Percentiles rank a stretch among this genome's conserved stretches.
These are phyloP conservation scores for Fragaria iinumae DNA, from an alignment of 306 rosid species.

Conservation along the genomic window DNA sequence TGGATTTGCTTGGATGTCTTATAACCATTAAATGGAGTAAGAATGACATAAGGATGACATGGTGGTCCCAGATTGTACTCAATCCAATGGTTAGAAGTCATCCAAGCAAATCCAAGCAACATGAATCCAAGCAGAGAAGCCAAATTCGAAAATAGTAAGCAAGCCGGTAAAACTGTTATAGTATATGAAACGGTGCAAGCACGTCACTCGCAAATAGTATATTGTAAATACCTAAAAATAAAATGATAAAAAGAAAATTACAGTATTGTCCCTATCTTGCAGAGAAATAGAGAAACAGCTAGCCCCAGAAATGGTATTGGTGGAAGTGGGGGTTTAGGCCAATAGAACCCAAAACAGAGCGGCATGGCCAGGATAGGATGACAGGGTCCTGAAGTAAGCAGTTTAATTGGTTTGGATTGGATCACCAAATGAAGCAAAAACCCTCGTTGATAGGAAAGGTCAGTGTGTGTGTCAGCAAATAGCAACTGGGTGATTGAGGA, in stretches of 20 bases:
- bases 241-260: not conserved
- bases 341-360: not conserved
- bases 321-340: not conserved
- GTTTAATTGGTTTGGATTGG: not conserved
- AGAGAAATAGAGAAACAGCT: not conserved
- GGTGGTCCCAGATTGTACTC: no score
- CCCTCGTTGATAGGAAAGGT: conserved; percentile 8
- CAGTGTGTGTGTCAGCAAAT: not conserved
- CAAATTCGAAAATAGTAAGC: no score
- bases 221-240: not conserved
- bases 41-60: no score
- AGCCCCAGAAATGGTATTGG: not conserved
- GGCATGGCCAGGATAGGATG: not conserved
- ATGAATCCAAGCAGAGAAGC: no score
- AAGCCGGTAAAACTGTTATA: not conserved
- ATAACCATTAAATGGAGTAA: no score
- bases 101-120: no score
- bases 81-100: no score
- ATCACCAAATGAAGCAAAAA: not conserved
- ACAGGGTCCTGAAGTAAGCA: not conserved
- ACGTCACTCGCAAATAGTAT: no score
- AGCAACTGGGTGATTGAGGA: not conserved
- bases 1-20: no score
- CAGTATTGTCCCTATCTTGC: not conserved
- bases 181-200: no score